Base-by-base conservation (phyloP, 768 basidiomycete genomes). In the Leucocoprinus sp. region DNA sequence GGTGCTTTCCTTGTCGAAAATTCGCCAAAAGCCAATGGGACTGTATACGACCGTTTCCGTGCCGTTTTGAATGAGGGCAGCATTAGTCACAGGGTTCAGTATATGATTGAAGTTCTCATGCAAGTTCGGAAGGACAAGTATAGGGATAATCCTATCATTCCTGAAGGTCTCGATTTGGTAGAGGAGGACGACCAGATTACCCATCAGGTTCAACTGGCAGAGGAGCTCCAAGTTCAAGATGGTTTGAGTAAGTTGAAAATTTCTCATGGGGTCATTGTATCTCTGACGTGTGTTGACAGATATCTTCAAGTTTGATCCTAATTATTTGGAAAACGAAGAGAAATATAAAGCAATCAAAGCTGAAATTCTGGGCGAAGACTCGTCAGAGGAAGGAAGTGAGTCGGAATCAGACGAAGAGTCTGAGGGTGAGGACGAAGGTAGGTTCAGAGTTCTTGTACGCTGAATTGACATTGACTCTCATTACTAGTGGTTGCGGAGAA, bases 41-140 rank as follows among this genome's bases (percentile, higher is more conserved):
- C 82, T 28, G 84, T 96, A 27, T 98, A 83, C 60, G 96, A 98
- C 62, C 87, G 93, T 18, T 97, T 98, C 79, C 84, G 96, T 37
- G 90, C 91, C 0, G 92, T 97, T 7, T 70, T 99, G 26, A 96
- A 98, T 63, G 96, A 98, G 62, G 92, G 92, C 19, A 70, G 75
- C 35, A 95, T 99, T 63, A 93, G 89, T 57, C 93, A 98, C 55
- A 81, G 96, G 54, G 90, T 95, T 22, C 96, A 98, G 60, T 99
- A 97, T 66, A 97, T 97, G 96, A 91, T 99, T 54, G 96, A 98
- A 66, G 96, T 98, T 2, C 73, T 98, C 37, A 98, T 99, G 90
- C 96, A 98, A 65, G 90, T 96, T 6, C 75, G 96, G 54, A 97
- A 96, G 70, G 96, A 99, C 71, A 93, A 92, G 65, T 98, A 90